Percentiles rank a stretch among this genome's conserved stretches.
These are phyloP conservation scores for Filobasidium uniguttulatum DNA, from an alignment of 1,284 basidiomycete species.

Conservation along the genomic window DNA sequence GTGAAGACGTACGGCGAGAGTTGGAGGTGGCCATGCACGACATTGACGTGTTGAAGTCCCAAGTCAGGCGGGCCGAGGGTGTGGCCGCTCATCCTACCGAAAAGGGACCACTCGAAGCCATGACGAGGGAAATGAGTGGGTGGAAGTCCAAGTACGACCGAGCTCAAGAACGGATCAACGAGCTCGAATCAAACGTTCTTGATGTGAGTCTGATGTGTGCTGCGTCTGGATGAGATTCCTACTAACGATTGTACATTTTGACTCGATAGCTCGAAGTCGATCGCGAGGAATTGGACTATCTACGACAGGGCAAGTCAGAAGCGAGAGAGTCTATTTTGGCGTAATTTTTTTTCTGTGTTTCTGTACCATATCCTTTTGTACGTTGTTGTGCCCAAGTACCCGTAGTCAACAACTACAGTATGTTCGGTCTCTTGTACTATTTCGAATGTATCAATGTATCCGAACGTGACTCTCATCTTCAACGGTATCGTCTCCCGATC, in stretches of 20 bases:
- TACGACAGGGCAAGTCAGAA: neutral
- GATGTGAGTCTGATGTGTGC: neutral
- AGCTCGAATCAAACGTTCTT: slow-evolving; percentile 5
- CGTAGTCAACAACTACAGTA: too few relatives aligned
- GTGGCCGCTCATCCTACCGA: neutral
- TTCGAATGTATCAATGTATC: too few relatives aligned
- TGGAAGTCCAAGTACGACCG: slow-evolving; percentile 3
- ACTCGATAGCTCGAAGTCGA: neutral
- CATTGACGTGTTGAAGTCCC: slow-evolving; percentile 10
- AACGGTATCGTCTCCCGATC: neutral
- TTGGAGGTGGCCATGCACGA: neutral
- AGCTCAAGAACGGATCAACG: slow-evolving; percentile 1
- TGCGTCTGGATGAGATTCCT: neutral
- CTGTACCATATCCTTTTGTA: too few relatives aligned
- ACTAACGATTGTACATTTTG: neutral
- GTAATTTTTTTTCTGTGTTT: neutral
- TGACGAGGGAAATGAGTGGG: neutral
- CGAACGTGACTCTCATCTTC: neutral
- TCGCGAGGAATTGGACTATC: neutral
- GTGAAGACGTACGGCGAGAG: neutral
- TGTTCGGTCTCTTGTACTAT: too few relatives aligned
- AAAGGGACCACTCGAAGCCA: neutral
- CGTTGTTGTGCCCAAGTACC: too few relatives aligned
- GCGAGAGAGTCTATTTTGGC: neutral
- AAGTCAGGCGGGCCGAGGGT: neutral